Evolutionary conservation across 1,284 basidiomycete genomes (phyloP).

Genomic region (Ceratobasidium sp.): DNA sequence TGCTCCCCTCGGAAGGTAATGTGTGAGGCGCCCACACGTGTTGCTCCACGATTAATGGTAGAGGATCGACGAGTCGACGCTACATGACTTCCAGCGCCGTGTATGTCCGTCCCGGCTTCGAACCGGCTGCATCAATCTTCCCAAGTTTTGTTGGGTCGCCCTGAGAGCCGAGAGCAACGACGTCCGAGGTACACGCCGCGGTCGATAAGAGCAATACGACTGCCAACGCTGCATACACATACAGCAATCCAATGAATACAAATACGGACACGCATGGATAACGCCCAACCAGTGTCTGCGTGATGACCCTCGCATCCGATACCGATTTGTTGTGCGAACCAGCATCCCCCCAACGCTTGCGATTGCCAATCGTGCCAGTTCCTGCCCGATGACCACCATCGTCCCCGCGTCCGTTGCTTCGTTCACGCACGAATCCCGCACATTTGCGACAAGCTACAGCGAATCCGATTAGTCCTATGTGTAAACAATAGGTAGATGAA

Average conservation of each 20-base stretch:
- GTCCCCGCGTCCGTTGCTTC: neutral
- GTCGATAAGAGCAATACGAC: slow-evolving; percentile 29
- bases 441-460: slow-evolving; percentile 9
- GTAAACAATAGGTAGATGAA: neutral
- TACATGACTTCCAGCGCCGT: slow-evolving; percentile 28
- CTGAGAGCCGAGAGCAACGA: neutral
- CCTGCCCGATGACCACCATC: slow-evolving; percentile 16
- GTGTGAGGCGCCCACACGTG: slow-evolving; percentile 33
- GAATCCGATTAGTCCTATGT: neutral
- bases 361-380: slow-evolving; percentile 27
- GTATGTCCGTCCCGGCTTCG: neutral
- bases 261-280: slow-evolving; percentile 29
- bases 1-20: slow-evolving; percentile 23
- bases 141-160: neutral
- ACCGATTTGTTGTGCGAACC: slow-evolving; percentile 1
- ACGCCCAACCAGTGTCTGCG: slow-evolving; percentile 23
- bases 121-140: neutral
- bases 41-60: slow-evolving; percentile 32
- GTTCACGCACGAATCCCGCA: slow-evolving; percentile 9
- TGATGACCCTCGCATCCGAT: neutral
- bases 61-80: slow-evolving; percentile 16
- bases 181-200: slow-evolving; percentile 20
- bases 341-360: slow-evolving; percentile 18
- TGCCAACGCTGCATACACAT: slow-evolving; percentile 29
- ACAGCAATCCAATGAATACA: slow-evolving; percentile 27